Evolutionary conservation across 1,284 basidiomycete genomes (phyloP), one percentile per base, ranked within the genome.

Genomic region (Jaminaea rosea): DNA sequence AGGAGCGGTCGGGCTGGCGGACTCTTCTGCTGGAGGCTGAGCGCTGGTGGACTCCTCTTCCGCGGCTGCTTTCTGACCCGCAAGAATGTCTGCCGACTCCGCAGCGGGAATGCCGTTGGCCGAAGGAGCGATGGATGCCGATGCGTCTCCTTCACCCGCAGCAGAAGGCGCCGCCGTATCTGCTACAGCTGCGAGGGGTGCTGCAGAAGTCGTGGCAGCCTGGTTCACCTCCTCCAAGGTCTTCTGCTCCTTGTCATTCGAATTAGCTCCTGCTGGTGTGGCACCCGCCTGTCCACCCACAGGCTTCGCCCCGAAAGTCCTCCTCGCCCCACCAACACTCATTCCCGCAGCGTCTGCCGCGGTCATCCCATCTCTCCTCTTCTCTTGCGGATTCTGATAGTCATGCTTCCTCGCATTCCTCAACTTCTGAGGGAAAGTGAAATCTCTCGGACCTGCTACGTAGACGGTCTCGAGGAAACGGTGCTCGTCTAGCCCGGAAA

Each of bases 371-470:
- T 54, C 53, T 3, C 52, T 60, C 36, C 58, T 59, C 36, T 62
- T 50, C 46, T 69, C n/a, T n/a, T n/a, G 66, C 7, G 67, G 67
- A 39, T 69, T 69, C 59, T 69, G 67, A 36, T 69, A 69, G 36
- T 69, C 67, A 50, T 62, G 59, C 53, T 69, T 69, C 17, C 67
- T 52, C 21, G 50, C 56, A 49, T 66, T 69, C n/a, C 65, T 45
- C 39, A 69, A 49, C 53, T 61, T 62, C 28, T 52, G 50, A 1
- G 67, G 67, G 53, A 61, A 69, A 28, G 41, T 41, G 47, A 67
- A 67, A 44, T 69, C 67, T 8, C 26, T 47, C 9, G 59, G 55
- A 4, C 58, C 59, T 15, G 56, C 50, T 19, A 44, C 50, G 49
- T 62, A 66, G 50, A 66, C 54, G 52, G 58, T 66, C n/a, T 67